phyloP scores from a whole-genome alignment of 192 early-diverging fungal genomes.

The Linnemannia exigua region DNA sequence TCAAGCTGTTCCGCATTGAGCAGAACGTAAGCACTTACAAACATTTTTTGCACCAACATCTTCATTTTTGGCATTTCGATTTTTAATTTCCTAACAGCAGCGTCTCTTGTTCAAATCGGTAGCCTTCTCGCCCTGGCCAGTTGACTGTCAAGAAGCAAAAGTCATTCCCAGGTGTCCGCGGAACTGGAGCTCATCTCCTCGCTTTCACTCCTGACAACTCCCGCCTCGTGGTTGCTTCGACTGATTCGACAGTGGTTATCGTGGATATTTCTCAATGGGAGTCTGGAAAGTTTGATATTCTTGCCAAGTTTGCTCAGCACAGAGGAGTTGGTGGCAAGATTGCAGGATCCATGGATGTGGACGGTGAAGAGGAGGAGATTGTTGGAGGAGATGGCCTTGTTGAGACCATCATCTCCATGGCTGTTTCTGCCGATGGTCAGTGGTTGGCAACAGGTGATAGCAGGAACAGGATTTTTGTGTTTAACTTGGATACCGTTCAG shows the following conservation, averaged over 20 bases:
- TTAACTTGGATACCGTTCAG: conserved; percentile 77
- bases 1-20: conserved; percentile 74
- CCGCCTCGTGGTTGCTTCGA: conserved; percentile 81
- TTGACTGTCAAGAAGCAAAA: conserved; percentile 63
- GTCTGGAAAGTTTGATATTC: conserved; percentile 68
- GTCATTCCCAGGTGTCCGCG: conserved; percentile 54
- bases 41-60: background rate
- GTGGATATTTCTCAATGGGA: conserved; percentile 80
- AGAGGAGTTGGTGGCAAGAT: conserved; percentile 58
- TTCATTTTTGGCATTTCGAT: background rate
- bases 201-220: conserved; percentile 85
- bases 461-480: conserved; percentile 79
- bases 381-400: conserved; percentile 59
- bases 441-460: conserved; percentile 89
- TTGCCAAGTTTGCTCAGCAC: conserved; percentile 79
- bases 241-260: conserved; percentile 81
- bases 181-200: conserved; percentile 76
- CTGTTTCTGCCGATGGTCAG: conserved; percentile 83
- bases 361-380: conserved; percentile 59
- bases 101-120: background rate
- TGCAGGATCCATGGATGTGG: conserved; percentile 43
- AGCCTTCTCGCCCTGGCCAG: conserved; percentile 56
- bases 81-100: background rate
- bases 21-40: conserved; percentile 57
- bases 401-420: conserved; percentile 76